Percentiles rank a stretch among this genome's conserved stretches.
Conservation (phyloP, 2,329 filamentous ascomycete species). For the Trichoderma asperellum region DNA sequence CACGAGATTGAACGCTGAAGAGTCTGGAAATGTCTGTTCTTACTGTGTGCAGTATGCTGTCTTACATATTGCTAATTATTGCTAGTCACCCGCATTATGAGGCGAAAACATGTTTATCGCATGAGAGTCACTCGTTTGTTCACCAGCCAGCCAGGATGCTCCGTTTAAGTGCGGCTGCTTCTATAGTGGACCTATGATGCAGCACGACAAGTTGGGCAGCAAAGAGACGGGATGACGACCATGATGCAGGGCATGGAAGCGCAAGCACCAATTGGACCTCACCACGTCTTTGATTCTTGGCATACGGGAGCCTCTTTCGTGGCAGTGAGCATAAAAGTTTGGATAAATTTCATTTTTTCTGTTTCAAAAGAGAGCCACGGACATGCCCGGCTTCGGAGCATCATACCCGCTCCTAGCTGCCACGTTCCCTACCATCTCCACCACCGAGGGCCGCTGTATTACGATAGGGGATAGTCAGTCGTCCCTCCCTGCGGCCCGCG, state of each 20-base stretch:
- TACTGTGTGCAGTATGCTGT: background rate
- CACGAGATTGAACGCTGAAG: constrained; percentile 6
- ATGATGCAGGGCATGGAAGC: constrained; percentile 15
- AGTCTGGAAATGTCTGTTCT: constrained; percentile 5
- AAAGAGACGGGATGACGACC: constrained; percentile 30
- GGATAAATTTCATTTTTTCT: background rate
- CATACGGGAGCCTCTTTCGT: constrained; percentile 10
- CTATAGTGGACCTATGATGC: constrained; percentile 25
- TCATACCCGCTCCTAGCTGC: constrained; percentile 11
- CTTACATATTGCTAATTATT: constrained; percentile 23
- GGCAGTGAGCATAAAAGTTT: constrained; percentile 6
- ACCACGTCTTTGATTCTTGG: constrained; percentile 34
- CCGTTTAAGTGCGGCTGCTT: constrained; percentile 2
- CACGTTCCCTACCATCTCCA: constrained; percentile 24
- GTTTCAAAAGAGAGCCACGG: constrained; percentile 8
- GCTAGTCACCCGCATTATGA: constrained; percentile 4
- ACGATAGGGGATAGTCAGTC: constrained; percentile 1
- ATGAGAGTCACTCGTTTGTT: background rate
- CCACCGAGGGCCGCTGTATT: constrained; percentile 13
- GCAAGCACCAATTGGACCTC: constrained; percentile 32
- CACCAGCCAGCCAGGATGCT: constrained; percentile 21
- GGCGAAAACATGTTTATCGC: constrained; percentile 4
- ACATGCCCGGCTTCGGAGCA: constrained; percentile 18
- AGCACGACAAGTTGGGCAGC: constrained; percentile 35
- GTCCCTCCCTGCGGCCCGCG: constrained; percentile 9